Evolutionary conservation across 176 grass and related monocot species (phyloP), one percentile per base, ranked within the genome.

Genomic region (Elymus sibiricus): DNA sequence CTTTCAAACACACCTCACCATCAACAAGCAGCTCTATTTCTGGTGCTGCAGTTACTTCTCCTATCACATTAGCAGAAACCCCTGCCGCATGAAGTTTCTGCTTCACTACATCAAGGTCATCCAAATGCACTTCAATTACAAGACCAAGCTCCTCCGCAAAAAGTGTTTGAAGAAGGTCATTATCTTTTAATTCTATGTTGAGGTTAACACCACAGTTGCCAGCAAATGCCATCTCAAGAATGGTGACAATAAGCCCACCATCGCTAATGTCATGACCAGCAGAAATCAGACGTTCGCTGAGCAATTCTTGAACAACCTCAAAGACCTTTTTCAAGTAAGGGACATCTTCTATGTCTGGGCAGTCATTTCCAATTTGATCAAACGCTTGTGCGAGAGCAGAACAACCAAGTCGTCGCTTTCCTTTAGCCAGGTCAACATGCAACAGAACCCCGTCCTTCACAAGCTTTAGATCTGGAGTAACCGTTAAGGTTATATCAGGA

Each of bases 151-250:
- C 96, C 82, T 98, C 93, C 2, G 88, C 91, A 80, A 98, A 98
- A 37, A 98, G 84, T 69, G 79, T 87, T 82, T 92, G 86, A 46
- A 95, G 78, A 85, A 91, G 64, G 77, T 81, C 82, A 19, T 78
- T 64, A 69, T 85, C 84, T 79, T 85, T 76, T 21, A 90, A 92
- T 13, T 89, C 82, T 58, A 98, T 86, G 70, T 92, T 85, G 60
- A 98, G 82, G 27, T 90, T 88, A 66, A 95, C 16, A 80, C 96
- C 93, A 69, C 86, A 94, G 60, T 98, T 98, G 49, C 96, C 93
- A 70, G 93, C 91, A 88, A 98, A 98, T 84, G 96, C 79, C 96
- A 98, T 98, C 87, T 95, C 93, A 79, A 98, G 84, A 82, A 92
- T 49, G 66, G 87, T 74, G 77, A 98, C 88, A 79, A 95, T 89